phyloP scores from a whole-genome alignment of 2,329 filamentous ascomycete genomes.

The Paramyrothecium roridum region DNA sequence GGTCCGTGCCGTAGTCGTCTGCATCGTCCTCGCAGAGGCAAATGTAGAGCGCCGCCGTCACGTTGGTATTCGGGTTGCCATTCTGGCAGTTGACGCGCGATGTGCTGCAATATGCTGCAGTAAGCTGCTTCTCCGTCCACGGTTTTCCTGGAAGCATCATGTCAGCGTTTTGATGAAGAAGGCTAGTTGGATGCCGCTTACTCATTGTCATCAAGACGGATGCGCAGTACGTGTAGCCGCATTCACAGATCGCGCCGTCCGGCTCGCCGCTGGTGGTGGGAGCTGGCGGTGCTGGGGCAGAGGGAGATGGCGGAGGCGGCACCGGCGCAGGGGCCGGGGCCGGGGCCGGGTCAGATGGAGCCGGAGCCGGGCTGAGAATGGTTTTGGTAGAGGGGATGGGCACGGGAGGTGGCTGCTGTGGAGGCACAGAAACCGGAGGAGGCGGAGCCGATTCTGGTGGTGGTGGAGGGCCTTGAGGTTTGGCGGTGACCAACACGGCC shows the following conservation, averaged over 20 bases:
- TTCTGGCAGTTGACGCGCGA: constrained; percentile 28
- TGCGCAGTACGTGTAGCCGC: constrained; percentile 39
- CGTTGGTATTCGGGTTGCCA: constrained; percentile 23
- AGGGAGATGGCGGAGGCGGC: constrained; percentile 13
- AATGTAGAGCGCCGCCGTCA: constrained; percentile 31
- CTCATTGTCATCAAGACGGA: constrained; percentile 33
- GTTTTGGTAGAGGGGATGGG: constrained; percentile 4
- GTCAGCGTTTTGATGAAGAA: neutral
- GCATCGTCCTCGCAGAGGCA: constrained; percentile 31
- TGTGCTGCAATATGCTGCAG: constrained; percentile 33
- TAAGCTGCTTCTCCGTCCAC: constrained; percentile 28
- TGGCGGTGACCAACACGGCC: constrained; percentile 16
- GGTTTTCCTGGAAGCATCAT: constrained; percentile 20
- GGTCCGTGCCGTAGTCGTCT: constrained; percentile 26
- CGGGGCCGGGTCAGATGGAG: constrained; percentile 15
- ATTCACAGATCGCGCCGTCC: constrained; percentile 33
- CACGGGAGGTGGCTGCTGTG: constrained; percentile 2
- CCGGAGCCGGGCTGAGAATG: constrained; percentile 12
- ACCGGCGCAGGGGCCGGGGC: constrained; percentile 13
- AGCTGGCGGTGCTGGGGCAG: constrained; percentile 8
- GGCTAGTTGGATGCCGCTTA: constrained; percentile 9
- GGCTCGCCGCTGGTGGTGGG: constrained; percentile 14
- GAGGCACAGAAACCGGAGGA: constrained; percentile 4
- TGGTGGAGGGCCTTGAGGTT: constrained; percentile 16
- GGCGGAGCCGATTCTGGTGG: constrained; percentile 9